Conservation (phyloP, 1,284 basidiomycete species). For the Trichosporon sp. region DNA sequence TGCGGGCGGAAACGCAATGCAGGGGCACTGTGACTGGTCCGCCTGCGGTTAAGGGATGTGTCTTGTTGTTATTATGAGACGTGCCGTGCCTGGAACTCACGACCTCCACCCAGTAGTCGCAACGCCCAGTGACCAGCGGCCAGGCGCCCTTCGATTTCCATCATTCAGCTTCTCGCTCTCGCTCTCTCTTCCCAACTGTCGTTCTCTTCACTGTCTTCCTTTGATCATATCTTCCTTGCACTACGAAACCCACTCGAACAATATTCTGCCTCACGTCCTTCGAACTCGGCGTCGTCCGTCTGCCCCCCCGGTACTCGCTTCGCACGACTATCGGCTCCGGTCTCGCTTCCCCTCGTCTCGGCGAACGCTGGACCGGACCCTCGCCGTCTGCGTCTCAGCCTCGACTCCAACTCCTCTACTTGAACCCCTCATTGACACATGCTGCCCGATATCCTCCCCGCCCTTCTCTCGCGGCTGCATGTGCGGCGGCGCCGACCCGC, state of each 20-base stretch:
- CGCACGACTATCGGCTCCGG: not conserved
- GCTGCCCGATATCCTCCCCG: not conserved
- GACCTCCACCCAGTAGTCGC: not conserved
- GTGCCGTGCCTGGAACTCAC: not conserved
- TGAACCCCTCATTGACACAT: not conserved
- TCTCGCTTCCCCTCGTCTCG: not conserved
- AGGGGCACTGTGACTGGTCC: not conserved
- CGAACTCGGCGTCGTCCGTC: too few species aligned
- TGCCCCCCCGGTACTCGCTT: not conserved
- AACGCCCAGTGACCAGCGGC: too few species aligned
- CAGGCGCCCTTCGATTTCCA: not conserved
- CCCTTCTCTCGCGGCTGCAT: not conserved
- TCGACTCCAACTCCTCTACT: not conserved
- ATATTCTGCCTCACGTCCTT: not conserved
- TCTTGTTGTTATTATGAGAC: conserved; percentile 1
- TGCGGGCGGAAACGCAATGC: too few species aligned
- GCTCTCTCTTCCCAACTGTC: not conserved
- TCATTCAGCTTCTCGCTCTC: not conserved
- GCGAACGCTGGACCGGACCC: not conserved
- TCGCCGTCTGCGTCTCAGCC: not conserved
- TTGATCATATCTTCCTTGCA: too few species aligned
- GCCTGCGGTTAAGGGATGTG: not conserved
- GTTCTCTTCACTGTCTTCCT: too few species aligned
- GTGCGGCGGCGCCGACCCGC: not conserved
- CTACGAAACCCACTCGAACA: not conserved